Evolutionary conservation across 441 rosid species (phyloP).

Genomic region (Euphorbia schlechtendalii): DNA sequence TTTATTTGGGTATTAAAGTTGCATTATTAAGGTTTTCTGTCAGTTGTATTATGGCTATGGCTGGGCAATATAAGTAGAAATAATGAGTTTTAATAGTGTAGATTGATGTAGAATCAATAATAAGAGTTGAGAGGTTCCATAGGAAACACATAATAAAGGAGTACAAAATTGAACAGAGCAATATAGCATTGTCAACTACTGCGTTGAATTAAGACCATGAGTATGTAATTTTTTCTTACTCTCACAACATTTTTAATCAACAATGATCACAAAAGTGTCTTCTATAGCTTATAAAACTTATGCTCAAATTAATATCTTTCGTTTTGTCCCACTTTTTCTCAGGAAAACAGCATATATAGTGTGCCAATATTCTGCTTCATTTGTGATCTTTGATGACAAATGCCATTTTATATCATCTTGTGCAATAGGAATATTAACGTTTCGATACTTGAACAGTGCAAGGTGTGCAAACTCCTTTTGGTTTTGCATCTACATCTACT

Average conservation of each 20-base stretch:
- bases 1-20: neutral
- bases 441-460: slow-evolving; percentile 33
- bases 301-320: too few relatives aligned
- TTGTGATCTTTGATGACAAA: neutral
- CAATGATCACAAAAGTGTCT: neutral
- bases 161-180: neutral
- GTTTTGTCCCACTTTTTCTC: too few relatives aligned
- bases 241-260: neutral
- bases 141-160: neutral
- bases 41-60: neutral
- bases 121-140: neutral
- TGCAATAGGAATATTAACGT: slow-evolving; percentile 1
- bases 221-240: too few relatives aligned
- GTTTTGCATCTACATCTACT: slow-evolving; percentile 44
- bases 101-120: neutral
- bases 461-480: slow-evolving; percentile 58
- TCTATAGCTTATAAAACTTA: too few relatives aligned
- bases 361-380: too few relatives aligned
- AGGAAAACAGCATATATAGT: neutral
- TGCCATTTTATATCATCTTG: slow-evolving; percentile 2
- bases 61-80: neutral
- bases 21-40: neutral
- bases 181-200: neutral
- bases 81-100: neutral
- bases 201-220: neutral